A percentile compares a stretch with the other conserved stretches of the same genome.
phyloP scores from a whole-genome alignment of 257 asterid species.

The Salvia hispanica region DNA sequence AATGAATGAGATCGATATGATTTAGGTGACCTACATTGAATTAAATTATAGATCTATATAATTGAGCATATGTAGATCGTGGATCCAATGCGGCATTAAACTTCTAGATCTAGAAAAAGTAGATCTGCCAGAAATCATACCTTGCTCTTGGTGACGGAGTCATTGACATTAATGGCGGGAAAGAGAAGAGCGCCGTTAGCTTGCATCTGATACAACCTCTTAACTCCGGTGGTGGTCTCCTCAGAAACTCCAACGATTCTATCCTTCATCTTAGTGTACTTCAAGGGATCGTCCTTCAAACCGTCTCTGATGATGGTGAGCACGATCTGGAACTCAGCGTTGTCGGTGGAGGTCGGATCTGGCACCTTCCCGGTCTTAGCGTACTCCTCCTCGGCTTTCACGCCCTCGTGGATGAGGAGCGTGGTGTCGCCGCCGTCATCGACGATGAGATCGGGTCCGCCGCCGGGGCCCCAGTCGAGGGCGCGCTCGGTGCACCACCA shows the following conservation, averaged over 20 bases:
- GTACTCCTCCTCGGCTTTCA: slow-evolving; percentile 81
- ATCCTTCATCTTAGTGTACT: slow-evolving; percentile 74
- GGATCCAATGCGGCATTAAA: not conserved
- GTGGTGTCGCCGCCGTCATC: slow-evolving; percentile 94
- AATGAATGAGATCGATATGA: slow-evolving; percentile 1
- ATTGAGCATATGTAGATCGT: too few relatives aligned
- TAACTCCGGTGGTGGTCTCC: slow-evolving; percentile 92
- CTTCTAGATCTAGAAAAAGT: not conserved
- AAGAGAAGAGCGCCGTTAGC: slow-evolving; percentile 68
- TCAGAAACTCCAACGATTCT: slow-evolving; percentile 89
- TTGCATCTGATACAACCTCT: slow-evolving; percentile 94
- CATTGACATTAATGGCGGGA: slow-evolving; percentile 84
- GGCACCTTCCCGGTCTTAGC: slow-evolving; percentile 60
- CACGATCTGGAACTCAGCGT: slow-evolving; percentile 78
- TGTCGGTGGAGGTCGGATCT: slow-evolving; percentile 76
- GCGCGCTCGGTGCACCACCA: slow-evolving; percentile 98
- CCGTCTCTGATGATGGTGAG: slow-evolving; percentile 68
- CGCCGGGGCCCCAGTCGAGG: slow-evolving; percentile 85
- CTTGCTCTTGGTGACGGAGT: slow-evolving; percentile 96
- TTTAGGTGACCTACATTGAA: not conserved
- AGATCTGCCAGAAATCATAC: slow-evolving; percentile 35
- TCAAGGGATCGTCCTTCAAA: slow-evolving; percentile 62
- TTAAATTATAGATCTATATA: too few relatives aligned
- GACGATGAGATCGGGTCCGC: slow-evolving; percentile 83
- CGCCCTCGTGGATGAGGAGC: slow-evolving; percentile 80